phyloP scores from a whole-genome alignment of 208 protist species.

The Porcisia hertigi region DNA sequence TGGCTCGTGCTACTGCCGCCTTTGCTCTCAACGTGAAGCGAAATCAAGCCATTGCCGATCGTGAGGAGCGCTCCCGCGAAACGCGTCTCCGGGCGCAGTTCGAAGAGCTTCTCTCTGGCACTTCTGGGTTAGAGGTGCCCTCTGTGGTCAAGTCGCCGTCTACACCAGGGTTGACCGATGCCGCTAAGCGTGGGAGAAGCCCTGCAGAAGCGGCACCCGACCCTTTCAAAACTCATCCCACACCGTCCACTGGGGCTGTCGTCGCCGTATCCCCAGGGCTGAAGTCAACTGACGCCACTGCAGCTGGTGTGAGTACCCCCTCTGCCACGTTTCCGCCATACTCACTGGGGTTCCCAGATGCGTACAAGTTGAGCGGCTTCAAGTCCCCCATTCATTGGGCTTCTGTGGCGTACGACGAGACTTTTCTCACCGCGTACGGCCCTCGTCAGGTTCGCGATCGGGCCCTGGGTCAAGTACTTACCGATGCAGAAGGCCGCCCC shows the following conservation, averaged over 20 bases:
- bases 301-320: neutral
- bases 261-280: neutral
- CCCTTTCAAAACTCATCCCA: neutral
- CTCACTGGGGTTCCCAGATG: conserved; percentile 53
- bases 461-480: conserved; percentile 2
- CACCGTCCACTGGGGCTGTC: neutral
- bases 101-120: conserved; percentile 21
- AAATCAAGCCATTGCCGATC: conserved; percentile 18
- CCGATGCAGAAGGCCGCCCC: neutral
- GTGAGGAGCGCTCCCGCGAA: conserved; percentile 35
- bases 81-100: conserved; percentile 39
- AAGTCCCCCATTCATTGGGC: conserved; percentile 68
- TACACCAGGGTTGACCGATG: neutral
- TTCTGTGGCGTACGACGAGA: conserved; percentile 70
- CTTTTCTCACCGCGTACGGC: conserved; percentile 61
- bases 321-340: neutral
- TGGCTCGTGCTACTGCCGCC: conserved; percentile 28
- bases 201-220: neutral
- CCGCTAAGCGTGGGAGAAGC: neutral
- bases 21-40: conserved; percentile 10
- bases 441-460: conserved; percentile 38
- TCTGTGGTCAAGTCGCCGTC: neutral
- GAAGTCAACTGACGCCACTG: neutral
- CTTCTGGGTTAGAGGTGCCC: conserved; percentile 13
- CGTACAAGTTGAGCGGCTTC: conserved; percentile 71